Evolutionary conservation across 805 yeast genomes (phyloP).

Genomic region (Schizosaccharomyces osmophilus): DNA sequence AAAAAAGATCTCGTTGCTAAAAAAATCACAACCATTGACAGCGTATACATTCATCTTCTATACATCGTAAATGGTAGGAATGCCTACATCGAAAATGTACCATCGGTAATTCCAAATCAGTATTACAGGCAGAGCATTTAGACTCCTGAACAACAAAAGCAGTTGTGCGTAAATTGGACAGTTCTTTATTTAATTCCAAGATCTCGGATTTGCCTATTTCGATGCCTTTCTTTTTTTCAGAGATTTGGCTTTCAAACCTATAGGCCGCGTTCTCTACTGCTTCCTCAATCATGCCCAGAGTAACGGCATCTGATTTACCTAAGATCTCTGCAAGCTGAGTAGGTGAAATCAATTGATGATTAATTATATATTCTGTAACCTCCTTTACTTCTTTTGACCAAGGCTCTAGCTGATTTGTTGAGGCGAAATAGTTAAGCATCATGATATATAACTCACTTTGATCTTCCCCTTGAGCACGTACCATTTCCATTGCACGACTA

Average conservation of each 20-base stretch:
- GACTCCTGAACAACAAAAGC: constrained; percentile 32
- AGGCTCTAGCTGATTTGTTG: constrained; percentile 21
- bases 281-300: constrained; percentile 48
- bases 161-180: background rate
- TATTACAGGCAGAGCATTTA: constrained; percentile 40
- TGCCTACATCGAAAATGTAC: constrained; percentile 72
- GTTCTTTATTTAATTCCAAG: background rate
- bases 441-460: constrained; percentile 43
- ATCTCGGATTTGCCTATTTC: constrained; percentile 11
- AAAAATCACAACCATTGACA: background rate
- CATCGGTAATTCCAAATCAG: constrained; percentile 48
- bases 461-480: constrained; percentile 32
- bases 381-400: constrained; percentile 20
- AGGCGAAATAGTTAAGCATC: constrained; percentile 38
- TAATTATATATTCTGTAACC: constrained; percentile 30
- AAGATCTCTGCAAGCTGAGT: constrained; percentile 52
- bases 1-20: background rate
- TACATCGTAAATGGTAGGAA: constrained; percentile 62
- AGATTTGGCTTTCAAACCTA: constrained; percentile 34
- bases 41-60: constrained; percentile 14
- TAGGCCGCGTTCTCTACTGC: constrained; percentile 38
- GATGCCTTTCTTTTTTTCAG: constrained; percentile 25
- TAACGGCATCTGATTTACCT: constrained; percentile 34
- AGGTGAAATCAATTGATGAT: constrained; percentile 35
- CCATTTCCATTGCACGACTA: constrained; percentile 28